Percentiles rank a stretch among this genome's conserved stretches.
Evolutionary conservation across 2,329 filamentous ascomycete genomes (phyloP).

Genomic region (Colletotrichum scovillei): DNA sequence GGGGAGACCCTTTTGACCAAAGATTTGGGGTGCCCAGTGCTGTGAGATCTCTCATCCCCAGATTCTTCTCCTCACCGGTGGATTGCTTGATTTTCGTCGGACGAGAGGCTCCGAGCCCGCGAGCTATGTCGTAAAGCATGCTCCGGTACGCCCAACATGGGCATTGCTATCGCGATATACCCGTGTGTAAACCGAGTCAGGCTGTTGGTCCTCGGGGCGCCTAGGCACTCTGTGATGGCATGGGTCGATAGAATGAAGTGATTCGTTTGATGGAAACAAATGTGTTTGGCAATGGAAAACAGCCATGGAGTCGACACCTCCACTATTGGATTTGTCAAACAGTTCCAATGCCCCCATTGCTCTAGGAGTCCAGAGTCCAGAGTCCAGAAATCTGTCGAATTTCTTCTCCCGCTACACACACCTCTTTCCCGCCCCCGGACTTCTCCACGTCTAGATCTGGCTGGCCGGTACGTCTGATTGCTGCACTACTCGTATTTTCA

Average conservation of each 20-base stretch:
- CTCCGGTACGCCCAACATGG: not conserved
- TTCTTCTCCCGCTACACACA: conserved; percentile 2
- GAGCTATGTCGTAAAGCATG: not conserved
- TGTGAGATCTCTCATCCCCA: conserved; percentile 25
- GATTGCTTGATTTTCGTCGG: conserved; percentile 12
- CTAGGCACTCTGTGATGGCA: not conserved
- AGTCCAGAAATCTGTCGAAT: not conserved
- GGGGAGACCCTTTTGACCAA: conserved; percentile 26
- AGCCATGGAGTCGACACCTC: not conserved
- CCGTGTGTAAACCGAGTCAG: conserved; percentile 3
- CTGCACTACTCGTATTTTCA: conserved; percentile 2
- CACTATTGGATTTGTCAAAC: not conserved
- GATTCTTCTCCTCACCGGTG: not conserved
- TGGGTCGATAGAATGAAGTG: not conserved
- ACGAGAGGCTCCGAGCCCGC: conserved; percentile 9
- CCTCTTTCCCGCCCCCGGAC: conserved; percentile 10
- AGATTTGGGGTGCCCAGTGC: conserved; percentile 21
- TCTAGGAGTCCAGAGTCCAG: not conserved
- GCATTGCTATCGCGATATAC: not conserved
- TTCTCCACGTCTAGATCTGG: conserved; percentile 13
- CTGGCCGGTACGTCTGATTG: conserved; percentile 1
- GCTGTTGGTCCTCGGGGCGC: not conserved
- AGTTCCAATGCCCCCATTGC: not conserved
- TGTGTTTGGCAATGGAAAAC: not conserved
- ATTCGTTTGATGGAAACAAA: not conserved